phyloP scores from a whole-genome alignment of 495 filamentous ascomycete species.

The Penicillium alfredii region DNA sequence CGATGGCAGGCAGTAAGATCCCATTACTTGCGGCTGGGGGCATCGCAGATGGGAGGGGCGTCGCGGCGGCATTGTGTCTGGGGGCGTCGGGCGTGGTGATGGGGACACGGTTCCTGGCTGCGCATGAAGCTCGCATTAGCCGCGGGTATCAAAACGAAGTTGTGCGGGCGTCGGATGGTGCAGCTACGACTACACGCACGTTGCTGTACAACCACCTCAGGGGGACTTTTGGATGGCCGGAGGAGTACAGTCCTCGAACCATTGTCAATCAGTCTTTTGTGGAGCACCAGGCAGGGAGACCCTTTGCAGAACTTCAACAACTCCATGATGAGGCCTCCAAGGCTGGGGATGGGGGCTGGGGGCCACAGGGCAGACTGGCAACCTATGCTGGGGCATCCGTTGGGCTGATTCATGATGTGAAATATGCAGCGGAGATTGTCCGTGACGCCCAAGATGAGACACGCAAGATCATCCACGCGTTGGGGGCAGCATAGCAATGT shows the following conservation, averaged over 20 bases:
- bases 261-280: slow-evolving; percentile 56
- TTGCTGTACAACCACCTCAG: slow-evolving; percentile 64
- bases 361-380: slow-evolving; percentile 55
- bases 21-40: slow-evolving; percentile 68
- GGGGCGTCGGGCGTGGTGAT: slow-evolving; percentile 63
- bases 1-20: slow-evolving; percentile 41
- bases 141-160: slow-evolving; percentile 57
- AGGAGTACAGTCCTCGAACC: slow-evolving; percentile 54
- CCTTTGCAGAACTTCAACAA: slow-evolving; percentile 53
- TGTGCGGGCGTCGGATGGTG: slow-evolving; percentile 56
- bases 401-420: slow-evolving; percentile 44
- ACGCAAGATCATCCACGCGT: slow-evolving; percentile 6
- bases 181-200: slow-evolving; percentile 56
- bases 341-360: slow-evolving; percentile 57
- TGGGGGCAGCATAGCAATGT: not conserved
- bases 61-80: slow-evolving; percentile 57
- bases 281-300: slow-evolving; percentile 51
- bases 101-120: slow-evolving; percentile 68
- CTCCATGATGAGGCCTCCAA: slow-evolving; percentile 51
- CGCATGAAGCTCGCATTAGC: slow-evolving; percentile 55
- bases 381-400: slow-evolving; percentile 61
- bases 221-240: slow-evolving; percentile 64
- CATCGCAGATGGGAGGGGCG: slow-evolving; percentile 60
- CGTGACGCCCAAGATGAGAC: slow-evolving; percentile 9
- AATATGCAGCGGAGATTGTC: slow-evolving; percentile 39